Percentiles rank a stretch among this genome's conserved stretches.
phyloP scores from a whole-genome alignment of 148 eudicot species.

The Diospyros kaki region DNA sequence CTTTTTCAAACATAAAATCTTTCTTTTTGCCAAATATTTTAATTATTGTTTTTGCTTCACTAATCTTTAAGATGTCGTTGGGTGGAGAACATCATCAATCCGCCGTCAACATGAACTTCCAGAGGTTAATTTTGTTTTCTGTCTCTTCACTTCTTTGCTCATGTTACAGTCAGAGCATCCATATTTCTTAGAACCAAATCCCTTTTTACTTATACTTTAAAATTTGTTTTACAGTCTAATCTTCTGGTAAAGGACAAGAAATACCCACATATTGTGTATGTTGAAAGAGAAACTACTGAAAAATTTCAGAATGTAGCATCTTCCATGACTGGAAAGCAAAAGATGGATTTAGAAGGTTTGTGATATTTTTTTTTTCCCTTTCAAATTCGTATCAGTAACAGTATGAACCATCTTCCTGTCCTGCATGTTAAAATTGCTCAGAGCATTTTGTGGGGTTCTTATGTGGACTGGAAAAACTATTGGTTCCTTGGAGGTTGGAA shows the following conservation, averaged over 20 bases:
- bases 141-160: conserved; percentile 4
- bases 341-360: conserved; percentile 70
- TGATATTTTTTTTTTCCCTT: background rate
- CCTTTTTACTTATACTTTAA: background rate
- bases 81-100: conserved; percentile 93
- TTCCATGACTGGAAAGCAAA: conserved; percentile 29
- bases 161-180: background rate
- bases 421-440: background rate
- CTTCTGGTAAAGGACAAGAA: conserved; percentile 49
- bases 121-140: conserved; percentile 32
- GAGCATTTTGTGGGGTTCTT: background rate
- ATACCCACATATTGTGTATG: conserved; percentile 74
- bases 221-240: conserved; percentile 40
- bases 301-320: conserved; percentile 20
- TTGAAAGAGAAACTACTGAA: conserved; percentile 35
- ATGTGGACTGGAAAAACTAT: background rate
- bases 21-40: background rate
- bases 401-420: background rate
- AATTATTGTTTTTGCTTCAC: conserved; percentile 36
- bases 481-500: background rate
- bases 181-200: background rate
- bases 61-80: conserved; percentile 62
- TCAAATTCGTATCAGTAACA: background rate
- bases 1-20: background rate
- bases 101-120: conserved; percentile 84